These are phyloP conservation scores for Tagetes patula DNA, from an alignment of 129 eudicot species.

Conservation along the genomic window DNA sequence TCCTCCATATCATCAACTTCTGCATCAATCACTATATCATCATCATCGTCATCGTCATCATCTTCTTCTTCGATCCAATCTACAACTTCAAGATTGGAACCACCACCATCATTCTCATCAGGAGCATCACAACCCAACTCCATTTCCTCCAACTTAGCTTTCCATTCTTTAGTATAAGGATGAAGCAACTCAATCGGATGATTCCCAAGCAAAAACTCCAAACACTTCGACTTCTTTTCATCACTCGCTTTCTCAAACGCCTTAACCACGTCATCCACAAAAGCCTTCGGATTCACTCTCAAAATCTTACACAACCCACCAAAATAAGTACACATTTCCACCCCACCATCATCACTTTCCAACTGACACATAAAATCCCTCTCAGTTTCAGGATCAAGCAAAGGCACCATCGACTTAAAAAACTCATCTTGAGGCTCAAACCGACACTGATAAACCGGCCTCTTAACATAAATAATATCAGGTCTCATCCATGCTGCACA, in stretches of 20 bases:
- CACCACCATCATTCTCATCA: constrained; percentile 60
- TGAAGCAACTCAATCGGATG: constrained; percentile 84
- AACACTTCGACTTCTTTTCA: constrained; percentile 76
- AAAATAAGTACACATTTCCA: constrained; percentile 77
- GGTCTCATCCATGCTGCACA: constrained; percentile 99
- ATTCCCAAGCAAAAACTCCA: constrained; percentile 66
- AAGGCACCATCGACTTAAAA: constrained; percentile 57
- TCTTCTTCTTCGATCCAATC: constrained; percentile 85
- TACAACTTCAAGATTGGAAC: constrained; percentile 36
- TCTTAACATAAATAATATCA: constrained; percentile 77
- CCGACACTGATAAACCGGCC: constrained; percentile 86
- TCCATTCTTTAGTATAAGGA: constrained; percentile 95
- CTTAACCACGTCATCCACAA: constrained; percentile 93
- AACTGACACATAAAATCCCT: constrained; percentile 67
- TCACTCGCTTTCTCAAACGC: constrained; percentile 80
- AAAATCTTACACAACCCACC: constrained; percentile 83
- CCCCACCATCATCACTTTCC: constrained; percentile 70
- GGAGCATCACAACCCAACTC: constrained; percentile 99
- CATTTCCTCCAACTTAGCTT: constrained; percentile 86
- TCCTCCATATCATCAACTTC: constrained; percentile 41
- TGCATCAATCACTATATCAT: constrained; percentile 44
- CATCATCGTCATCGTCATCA: constrained; percentile 35
- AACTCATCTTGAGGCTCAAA: constrained; percentile 91
- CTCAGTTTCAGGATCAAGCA: constrained; percentile 83
- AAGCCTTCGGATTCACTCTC: constrained; percentile 72